These are phyloP conservation scores for Cryptosporidium andersoni DNA, from an alignment of 169 alveolate species.

Conservation along the genomic window DNA sequence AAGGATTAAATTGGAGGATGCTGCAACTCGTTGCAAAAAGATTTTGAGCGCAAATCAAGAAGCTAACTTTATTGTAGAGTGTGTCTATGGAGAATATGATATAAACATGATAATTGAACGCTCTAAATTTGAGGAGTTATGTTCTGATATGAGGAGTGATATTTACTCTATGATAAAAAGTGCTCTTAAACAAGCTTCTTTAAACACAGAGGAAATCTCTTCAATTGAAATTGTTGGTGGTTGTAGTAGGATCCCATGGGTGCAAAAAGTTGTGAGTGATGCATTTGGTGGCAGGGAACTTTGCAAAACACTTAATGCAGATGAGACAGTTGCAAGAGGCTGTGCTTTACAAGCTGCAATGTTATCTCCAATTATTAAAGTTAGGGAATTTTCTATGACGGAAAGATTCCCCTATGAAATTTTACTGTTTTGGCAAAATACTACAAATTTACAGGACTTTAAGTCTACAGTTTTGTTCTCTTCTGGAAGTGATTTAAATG, in stretches of 20 bases:
- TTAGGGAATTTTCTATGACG: conserved; percentile 82
- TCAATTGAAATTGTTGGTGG: conserved; percentile 97
- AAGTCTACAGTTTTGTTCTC: conserved; percentile 76
- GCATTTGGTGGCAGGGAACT: conserved; percentile 83
- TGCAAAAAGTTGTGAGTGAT: conserved; percentile 85
- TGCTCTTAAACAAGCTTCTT: conserved; percentile 77
- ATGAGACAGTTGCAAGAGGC: conserved; percentile 98
- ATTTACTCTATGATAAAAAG: conserved; percentile 76
- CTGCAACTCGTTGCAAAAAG: conserved; percentile 92
- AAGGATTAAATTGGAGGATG: conserved; percentile 93
- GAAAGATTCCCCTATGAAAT: conserved; percentile 82
- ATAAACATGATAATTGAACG: conserved; percentile 79
- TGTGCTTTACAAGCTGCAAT: conserved; percentile 93
- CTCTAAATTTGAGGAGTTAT: conserved; percentile 90
- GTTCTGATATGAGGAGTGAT: conserved; percentile 80
- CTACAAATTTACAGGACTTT: conserved; percentile 72
- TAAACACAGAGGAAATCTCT: conserved; percentile 80
- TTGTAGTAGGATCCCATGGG: conserved; percentile 95
- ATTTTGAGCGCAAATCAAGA: conserved; percentile 95
- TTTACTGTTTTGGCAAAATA: conserved; percentile 77
- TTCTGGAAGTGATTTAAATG: conserved; percentile 78
- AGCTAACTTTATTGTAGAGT: conserved; percentile 90
- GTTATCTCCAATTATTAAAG: conserved; percentile 84
- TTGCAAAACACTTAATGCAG: conserved; percentile 93
- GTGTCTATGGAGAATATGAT: conserved; percentile 95